A percentile compares a stretch with the other conserved stretches of the same genome.
Evolutionary conservation across 139 green algal species (phyloP).

Genomic region (Zygnema circumcarinatum): DNA sequence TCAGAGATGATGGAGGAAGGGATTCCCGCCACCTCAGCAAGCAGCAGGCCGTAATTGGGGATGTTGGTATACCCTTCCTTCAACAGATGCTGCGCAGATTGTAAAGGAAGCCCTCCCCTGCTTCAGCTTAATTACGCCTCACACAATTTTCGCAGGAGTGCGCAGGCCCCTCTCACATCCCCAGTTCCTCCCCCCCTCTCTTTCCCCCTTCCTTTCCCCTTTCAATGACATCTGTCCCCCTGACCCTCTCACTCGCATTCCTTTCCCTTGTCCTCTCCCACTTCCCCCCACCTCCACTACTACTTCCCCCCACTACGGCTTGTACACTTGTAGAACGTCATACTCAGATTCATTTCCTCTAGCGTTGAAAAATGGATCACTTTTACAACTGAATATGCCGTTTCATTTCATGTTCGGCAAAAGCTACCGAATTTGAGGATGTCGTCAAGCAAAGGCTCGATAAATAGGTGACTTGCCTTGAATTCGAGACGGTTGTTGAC

Average conservation of each 20-base stretch:
- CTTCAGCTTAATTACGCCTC: no score
- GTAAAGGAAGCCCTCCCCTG: background rate
- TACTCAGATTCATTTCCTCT: no score
- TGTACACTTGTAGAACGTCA: no score
- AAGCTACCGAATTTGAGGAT: no score
- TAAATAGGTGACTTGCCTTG: slow-evolving; percentile 12
- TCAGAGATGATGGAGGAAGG: slow-evolving; percentile 24
- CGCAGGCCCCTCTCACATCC: background rate
- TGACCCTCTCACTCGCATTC: no score
- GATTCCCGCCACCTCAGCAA: slow-evolving; percentile 31
- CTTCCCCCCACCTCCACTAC: no score
- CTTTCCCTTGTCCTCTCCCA: no score
- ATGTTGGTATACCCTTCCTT: slow-evolving; percentile 51
- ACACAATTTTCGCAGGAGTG: no score
- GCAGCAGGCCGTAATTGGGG: slow-evolving; percentile 34
- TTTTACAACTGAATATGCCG: no score
- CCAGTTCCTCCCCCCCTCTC: background rate
- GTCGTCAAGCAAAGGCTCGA: background rate
- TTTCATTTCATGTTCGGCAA: no score
- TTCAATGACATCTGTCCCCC: background rate
- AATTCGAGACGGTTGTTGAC: slow-evolving; percentile 26
- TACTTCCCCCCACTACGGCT: no score
- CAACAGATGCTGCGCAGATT: slow-evolving; percentile 32
- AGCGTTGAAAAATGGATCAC: no score
- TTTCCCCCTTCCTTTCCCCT: background rate